Conservation (phyloP, 1,284 basidiomycete genomes). For the Marasmius fiardii region DNA sequence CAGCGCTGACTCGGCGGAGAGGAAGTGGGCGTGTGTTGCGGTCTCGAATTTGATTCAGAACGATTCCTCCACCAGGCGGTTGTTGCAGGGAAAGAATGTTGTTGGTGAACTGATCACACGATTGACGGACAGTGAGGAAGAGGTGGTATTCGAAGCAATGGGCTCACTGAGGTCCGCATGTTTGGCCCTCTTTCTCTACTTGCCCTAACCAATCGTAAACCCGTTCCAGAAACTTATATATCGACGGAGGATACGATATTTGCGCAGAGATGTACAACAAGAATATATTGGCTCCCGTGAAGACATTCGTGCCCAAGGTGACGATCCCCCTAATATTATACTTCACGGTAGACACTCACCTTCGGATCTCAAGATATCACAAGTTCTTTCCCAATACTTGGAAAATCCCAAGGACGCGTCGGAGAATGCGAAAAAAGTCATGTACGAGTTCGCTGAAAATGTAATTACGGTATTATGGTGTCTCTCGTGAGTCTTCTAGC, state of each 20-base stretch:
- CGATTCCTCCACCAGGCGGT: slow-evolving; percentile 81
- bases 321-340: slow-evolving; percentile 8
- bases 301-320: slow-evolving; percentile 74
- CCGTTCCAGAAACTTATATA: slow-evolving; percentile 76
- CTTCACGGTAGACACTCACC: slow-evolving; percentile 4
- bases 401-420: slow-evolving; percentile 54
- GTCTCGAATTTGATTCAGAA: slow-evolving; percentile 86
- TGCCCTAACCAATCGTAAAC: neutral
- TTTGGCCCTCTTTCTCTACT: slow-evolving; percentile 4
- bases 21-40: slow-evolving; percentile 92
- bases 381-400: slow-evolving; percentile 67
- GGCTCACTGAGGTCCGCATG: slow-evolving; percentile 74
- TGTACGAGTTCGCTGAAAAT: slow-evolving; percentile 88
- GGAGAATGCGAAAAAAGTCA: slow-evolving; percentile 69
- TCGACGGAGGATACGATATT: slow-evolving; percentile 91
- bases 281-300: slow-evolving; percentile 77
- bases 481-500: slow-evolving; percentile 67
- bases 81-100: slow-evolving; percentile 88
- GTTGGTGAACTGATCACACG: slow-evolving; percentile 84
- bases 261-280: slow-evolving; percentile 98
- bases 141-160: slow-evolving; percentile 82
- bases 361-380: slow-evolving; percentile 57
- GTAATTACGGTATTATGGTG: slow-evolving; percentile 91
- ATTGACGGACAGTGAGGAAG: slow-evolving; percentile 80
- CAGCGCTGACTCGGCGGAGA: slow-evolving; percentile 70